Percentiles rank a stretch among this genome's conserved stretches.
Conservation (phyloP, 2,329 filamentous ascomycete species). For the Elsinoe fawcettii region DNA sequence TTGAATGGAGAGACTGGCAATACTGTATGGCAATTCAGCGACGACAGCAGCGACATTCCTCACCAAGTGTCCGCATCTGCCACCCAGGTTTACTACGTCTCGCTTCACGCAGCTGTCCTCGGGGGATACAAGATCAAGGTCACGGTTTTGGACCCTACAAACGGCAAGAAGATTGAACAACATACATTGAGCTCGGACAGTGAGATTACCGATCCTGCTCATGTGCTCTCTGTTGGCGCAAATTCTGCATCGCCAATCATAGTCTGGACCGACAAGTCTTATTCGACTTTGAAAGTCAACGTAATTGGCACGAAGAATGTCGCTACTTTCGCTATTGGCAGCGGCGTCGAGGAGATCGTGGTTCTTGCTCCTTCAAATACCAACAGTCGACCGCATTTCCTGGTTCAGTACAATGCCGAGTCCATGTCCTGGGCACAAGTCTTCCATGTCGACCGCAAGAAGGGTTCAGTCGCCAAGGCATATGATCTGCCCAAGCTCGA, state of each 20-base stretch:
- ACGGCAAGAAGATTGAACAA: conserved; percentile 65
- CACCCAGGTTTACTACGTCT: conserved; percentile 66
- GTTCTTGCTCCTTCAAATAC: conserved; percentile 67
- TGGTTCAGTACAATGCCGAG: conserved; percentile 69
- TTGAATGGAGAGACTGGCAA: conserved; percentile 65
- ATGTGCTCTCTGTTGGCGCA: conserved; percentile 66
- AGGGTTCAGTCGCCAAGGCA: conserved; percentile 60
- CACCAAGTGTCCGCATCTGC: conserved; percentile 66
- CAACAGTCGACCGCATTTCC: conserved; percentile 70
- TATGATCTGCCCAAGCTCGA: conserved; percentile 68
- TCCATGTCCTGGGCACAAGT: conserved; percentile 73
- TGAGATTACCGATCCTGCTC: conserved; percentile 57
- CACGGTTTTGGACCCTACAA: conserved; percentile 61
- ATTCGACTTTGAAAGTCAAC: conserved; percentile 61
- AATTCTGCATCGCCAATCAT: conserved; percentile 68
- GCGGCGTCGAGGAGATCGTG: conserved; percentile 43
- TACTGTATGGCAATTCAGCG: conserved; percentile 70
- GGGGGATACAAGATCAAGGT: conserved; percentile 72
- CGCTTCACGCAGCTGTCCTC: conserved; percentile 58
- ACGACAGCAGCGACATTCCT: conserved; percentile 60
- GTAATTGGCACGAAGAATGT: conserved; percentile 50
- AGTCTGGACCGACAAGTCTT: conserved; percentile 61
- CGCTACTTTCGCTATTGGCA: conserved; percentile 36
- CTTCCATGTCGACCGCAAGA: conserved; percentile 71
- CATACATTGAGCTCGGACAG: conserved; percentile 64